Percentiles rank a stretch among this genome's conserved stretches.
These are phyloP conservation scores for Fusarium nygamai DNA, from an alignment of 2,329 filamentous ascomycete species.

Conservation along the genomic window DNA sequence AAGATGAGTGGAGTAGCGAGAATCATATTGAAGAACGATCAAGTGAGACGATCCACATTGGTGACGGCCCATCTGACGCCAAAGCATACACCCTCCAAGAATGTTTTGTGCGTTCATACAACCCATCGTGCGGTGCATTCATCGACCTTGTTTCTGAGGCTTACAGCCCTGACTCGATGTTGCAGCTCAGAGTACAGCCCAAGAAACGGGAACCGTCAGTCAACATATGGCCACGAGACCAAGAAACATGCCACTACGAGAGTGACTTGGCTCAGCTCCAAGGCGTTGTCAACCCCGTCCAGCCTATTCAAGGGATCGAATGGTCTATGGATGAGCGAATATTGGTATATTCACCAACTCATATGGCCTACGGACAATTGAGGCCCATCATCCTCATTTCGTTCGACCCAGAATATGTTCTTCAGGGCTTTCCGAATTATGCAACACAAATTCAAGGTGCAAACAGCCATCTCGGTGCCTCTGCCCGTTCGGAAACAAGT, in stretches of 20 bases:
- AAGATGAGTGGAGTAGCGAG: constrained; percentile 49
- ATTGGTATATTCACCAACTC: constrained; percentile 54
- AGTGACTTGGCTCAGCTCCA: constrained; percentile 40
- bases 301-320: constrained; percentile 49
- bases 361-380: constrained; percentile 11
- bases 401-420: constrained; percentile 44
- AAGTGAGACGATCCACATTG: constrained; percentile 54
- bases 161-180: constrained; percentile 45
- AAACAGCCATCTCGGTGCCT: background rate
- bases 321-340: constrained; percentile 59
- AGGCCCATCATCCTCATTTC: constrained; percentile 42
- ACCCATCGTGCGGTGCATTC: constrained; percentile 62
- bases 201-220: constrained; percentile 11
- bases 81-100: constrained; percentile 61
- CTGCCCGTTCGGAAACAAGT: background rate
- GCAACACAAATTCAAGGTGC: background rate
- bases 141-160: constrained; percentile 62
- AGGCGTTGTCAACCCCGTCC: constrained; percentile 49
- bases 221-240: constrained; percentile 40
- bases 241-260: background rate
- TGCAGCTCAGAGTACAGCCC: constrained; percentile 54
- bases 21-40: constrained; percentile 34
- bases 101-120: constrained; percentile 66
- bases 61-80: constrained; percentile 54
- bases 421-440: constrained; percentile 33